Evolutionary conservation across 176 grass and related monocot species (phyloP).

Genomic region (Zoysia pacifica): DNA sequence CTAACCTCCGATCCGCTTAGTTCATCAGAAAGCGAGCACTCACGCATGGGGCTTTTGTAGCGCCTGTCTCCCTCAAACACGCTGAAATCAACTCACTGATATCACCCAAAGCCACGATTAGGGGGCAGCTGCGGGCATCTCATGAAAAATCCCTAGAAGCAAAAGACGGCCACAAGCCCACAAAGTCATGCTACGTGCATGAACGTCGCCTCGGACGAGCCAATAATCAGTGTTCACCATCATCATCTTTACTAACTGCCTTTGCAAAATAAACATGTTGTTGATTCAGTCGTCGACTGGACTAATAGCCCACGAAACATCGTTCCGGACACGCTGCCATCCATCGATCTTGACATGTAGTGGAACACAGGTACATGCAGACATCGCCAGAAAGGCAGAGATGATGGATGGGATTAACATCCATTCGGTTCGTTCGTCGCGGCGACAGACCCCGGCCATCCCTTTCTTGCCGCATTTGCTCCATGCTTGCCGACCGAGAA

Average conservation of each 20-base stretch:
- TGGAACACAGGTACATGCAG: not conserved
- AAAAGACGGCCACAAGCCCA: not conserved
- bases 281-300: not conserved
- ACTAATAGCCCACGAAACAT: not conserved
- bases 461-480: conserved; percentile 33
- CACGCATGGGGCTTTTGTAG: not conserved
- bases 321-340: not conserved
- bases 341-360: not conserved
- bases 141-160: not conserved
- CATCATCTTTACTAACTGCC: not conserved
- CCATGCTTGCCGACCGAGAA: conserved; percentile 56
- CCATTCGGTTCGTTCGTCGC: not conserved
- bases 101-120: conserved; percentile 6
- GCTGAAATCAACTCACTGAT: conserved; percentile 45
- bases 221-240: conserved; percentile 8
- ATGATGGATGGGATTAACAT: conserved; percentile 1
- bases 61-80: conserved; percentile 16
- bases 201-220: not conserved
- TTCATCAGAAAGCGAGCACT: not conserved
- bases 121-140: not conserved
- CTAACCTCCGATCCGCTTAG: too few species aligned
- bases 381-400: conserved; percentile 16
- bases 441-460: conserved; percentile 12
- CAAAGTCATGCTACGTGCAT: conserved; percentile 44
- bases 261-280: too few species aligned